Evolutionary conservation across 2,329 filamentous ascomycete genomes (phyloP), one percentile per base, ranked within the genome.

Genomic region (Sporothrix sp.): DNA sequence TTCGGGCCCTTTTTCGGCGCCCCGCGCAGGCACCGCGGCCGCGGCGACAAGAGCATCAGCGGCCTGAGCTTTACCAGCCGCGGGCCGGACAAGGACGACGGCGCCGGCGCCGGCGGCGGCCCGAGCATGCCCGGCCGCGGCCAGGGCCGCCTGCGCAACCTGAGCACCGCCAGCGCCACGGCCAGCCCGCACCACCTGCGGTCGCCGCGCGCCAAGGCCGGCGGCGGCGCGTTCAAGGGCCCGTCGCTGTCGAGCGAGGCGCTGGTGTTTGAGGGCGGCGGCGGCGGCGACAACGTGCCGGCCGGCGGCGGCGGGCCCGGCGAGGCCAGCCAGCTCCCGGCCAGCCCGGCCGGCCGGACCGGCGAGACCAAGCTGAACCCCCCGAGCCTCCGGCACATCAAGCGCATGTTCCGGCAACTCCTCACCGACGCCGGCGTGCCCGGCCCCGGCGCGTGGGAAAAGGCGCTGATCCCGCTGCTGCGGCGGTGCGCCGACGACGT

Each of bases 401-500:
- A 85, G 57, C 87, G 83, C 61, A 76, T 98, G 4, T 73, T 98
- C 14, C 81, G 79, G 36, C 93, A 98, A 64, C 75, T 97, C 32
- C 68, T 98, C 1, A 74, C 82, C 54, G 91, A 96, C 63, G 78
- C 81, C 2, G 73, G 77, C 3, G 80, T 98, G 21, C 76, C 84
- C 11, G 84, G 87, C 58, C 73, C 81, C 1, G 71, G 78, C 2
- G 84, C 84, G 25, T 98, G 93, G 93, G 87, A 96, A 62, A 90
- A 83, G 58, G 88, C 91, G 0, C 72, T 98, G 11, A 77, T 96
- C 46, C 93, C 93, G 0, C 94, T 98, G 48, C 74, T 98, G 18
- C 73, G 96, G 20, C 85, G 85, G 59, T 93, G 90, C 56, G 94
- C 91, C 0, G 89, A 96, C 57, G 93, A 97, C 62, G 90, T 98